Evolutionary conservation across 768 basidiomycete species (phyloP), one percentile per base, ranked within the genome.

Genomic region (Lentinus tigrinus): DNA sequence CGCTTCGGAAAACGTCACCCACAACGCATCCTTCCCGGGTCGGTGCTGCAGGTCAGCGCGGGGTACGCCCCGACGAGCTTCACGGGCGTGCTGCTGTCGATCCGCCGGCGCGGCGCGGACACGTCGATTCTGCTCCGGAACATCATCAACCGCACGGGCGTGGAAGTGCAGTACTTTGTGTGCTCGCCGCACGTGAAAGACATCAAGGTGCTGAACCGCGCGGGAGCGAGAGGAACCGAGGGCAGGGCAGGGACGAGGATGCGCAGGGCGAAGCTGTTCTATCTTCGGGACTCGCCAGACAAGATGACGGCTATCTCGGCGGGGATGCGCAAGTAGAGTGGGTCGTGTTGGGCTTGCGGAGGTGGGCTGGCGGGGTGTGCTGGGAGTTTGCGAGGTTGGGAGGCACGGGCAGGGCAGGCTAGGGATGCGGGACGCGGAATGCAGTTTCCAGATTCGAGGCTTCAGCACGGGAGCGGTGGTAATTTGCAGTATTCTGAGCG

Each of bases 141-240:
- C 74, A 84, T 97, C 63, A 82, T 98, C 52, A 89, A 93, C 66
- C 82, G 93, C 62, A 93, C 89, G 13, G 95, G 95, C 13, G 89
- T 97, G 38, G 96, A 98, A 78, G 88, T 93, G 88, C 89, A 88
- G 68, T 91, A 93, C 75, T 94, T 88, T 71, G 85, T 87, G 62
- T 85, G 84, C 67, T 91, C 89, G 51, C 95, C 96, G 27, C 83
- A 92, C 69, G 67, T 98, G 73, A 93, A 91, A 78, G 86, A 89
- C 54, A 89, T 98, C 73, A 86, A 87, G 73, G 76, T 98, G 58
- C 75, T 95, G 58, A 81, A 84, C 73, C 77, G 74, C 63, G 86
- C 88, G 55, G 69, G 69, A 36, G 67, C 69, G 11, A 64, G 63
- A 19, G 67, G 68, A 3, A 69, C 72, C 34, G 61, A 59, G 46